A percentile compares a stretch with the other conserved stretches of the same genome.
Conservation (phyloP, 1,284 basidiomycete genomes). For the Irpex lacteus region DNA sequence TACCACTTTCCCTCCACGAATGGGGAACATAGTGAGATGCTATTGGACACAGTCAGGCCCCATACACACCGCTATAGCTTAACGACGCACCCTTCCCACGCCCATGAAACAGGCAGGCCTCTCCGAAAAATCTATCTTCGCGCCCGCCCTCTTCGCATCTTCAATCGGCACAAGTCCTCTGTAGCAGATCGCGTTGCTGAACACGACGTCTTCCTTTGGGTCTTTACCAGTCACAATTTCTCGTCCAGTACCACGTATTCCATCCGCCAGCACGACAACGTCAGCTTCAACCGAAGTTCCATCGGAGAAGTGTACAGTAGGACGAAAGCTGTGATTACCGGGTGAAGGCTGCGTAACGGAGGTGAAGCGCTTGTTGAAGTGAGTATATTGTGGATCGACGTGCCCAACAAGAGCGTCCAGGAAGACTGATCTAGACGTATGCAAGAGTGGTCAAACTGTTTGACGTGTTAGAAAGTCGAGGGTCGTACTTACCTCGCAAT, state of each 20-base stretch:
- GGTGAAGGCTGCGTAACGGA: conserved; percentile 24
- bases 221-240: conserved; percentile 29
- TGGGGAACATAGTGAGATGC: conserved; percentile 8
- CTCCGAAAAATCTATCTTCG: conserved; percentile 30
- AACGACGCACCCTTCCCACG: conserved; percentile 5
- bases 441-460: not conserved
- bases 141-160: conserved; percentile 31
- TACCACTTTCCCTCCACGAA: conserved; percentile 6
- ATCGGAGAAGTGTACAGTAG: conserved; percentile 40
- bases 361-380: conserved; percentile 47
- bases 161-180: conserved; percentile 38
- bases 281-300: conserved; percentile 41
- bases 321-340: conserved; percentile 19
- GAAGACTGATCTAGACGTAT: conserved; percentile 37
- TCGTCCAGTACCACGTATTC: conserved; percentile 43
- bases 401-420: conserved; percentile 42
- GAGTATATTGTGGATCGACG: conserved; percentile 36
- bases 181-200: conserved; percentile 42
- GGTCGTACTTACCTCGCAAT: conserved; percentile 10
- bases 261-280: conserved; percentile 48
- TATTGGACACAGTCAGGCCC: not conserved
- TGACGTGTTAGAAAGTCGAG: not conserved
- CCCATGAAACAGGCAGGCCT: conserved; percentile 4
- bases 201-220: conserved; percentile 27
- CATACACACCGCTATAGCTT: too few species aligned